A percentile compares a stretch with the other conserved stretches of the same genome.
Conservation (phyloP, 371 early-diverging fungal genomes). For the Funneliformis caledonium region DNA sequence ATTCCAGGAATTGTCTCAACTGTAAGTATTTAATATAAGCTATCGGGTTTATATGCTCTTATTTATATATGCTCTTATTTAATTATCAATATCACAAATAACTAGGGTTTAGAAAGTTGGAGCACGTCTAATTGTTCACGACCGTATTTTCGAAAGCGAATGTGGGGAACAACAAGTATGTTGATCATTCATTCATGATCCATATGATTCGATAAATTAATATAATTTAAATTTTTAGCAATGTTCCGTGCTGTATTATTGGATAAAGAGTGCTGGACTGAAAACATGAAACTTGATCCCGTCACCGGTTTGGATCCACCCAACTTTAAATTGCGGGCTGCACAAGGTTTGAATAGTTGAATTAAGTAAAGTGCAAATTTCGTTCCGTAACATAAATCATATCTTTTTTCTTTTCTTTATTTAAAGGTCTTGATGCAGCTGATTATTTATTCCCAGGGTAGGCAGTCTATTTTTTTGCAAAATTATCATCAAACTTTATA, state of each 20-base stretch:
- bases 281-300: slow-evolving; percentile 82
- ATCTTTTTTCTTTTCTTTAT: not conserved
- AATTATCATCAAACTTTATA: not conserved
- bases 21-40: slow-evolving; percentile 40
- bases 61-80: not conserved
- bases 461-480: slow-evolving; percentile 5
- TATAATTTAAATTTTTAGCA: slow-evolving; percentile 47
- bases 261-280: slow-evolving; percentile 87
- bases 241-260: slow-evolving; percentile 82
- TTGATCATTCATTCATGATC: slow-evolving; percentile 42
- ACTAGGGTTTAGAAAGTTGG: slow-evolving; percentile 87
- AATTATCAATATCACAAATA: not conserved
- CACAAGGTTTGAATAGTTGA: slow-evolving; percentile 60
- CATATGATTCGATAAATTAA: slow-evolving; percentile 39
- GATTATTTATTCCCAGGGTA: slow-evolving; percentile 93
- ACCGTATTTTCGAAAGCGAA: slow-evolving; percentile 84
- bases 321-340: slow-evolving; percentile 83
- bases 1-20: slow-evolving; percentile 93
- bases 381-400: not conserved
- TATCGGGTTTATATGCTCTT: not conserved
- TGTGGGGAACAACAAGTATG: slow-evolving; percentile 90
- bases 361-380: not conserved
- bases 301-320: slow-evolving; percentile 89
- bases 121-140: slow-evolving; percentile 74
- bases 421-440: slow-evolving; percentile 82